A percentile compares a stretch with the other conserved stretches of the same genome.
Evolutionary conservation across 257 asterid species (phyloP).

Genomic region (Perilla frutescens): DNA sequence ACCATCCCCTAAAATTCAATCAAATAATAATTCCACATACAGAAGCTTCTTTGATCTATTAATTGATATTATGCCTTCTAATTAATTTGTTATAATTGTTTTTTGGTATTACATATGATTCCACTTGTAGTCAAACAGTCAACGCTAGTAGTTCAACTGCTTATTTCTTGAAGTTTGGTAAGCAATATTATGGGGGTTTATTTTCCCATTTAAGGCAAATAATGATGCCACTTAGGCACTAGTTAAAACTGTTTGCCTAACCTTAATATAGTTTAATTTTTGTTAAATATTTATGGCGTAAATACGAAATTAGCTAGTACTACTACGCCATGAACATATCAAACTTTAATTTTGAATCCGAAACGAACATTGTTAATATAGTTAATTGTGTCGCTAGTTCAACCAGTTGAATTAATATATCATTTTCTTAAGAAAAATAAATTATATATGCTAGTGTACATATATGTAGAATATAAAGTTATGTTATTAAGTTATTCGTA

Average conservation of each 20-base stretch:
- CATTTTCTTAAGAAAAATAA: too few relatives aligned
- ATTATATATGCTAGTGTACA: too few relatives aligned
- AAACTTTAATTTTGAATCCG: not conserved
- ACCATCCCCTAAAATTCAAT: conserved; percentile 19
- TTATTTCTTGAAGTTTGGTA: conserved; percentile 43
- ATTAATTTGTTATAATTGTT: not conserved
- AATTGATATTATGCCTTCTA: not conserved
- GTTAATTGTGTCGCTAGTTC: too few relatives aligned
- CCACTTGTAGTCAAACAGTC: conserved; percentile 47
- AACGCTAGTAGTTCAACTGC: conserved; percentile 56
- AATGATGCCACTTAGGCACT: conserved; percentile 31
- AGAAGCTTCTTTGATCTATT: not conserved
- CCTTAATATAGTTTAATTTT: not conserved
- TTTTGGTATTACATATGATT: conserved; percentile 30
- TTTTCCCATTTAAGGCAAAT: conserved; percentile 28
- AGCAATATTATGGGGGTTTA: conserved; percentile 28
- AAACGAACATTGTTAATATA: too few relatives aligned
- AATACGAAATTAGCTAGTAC: not conserved
- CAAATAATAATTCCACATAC: conserved; percentile 9
- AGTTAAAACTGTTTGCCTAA: conserved; percentile 44
- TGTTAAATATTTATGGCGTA: not conserved
- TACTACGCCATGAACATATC: not conserved
- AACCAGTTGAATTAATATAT: too few relatives aligned
- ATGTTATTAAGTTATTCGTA: too few relatives aligned
- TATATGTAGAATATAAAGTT: too few relatives aligned